Percentiles rank a stretch among this genome's conserved stretches.
Evolutionary conservation across 129 eudicot genomes (phyloP).

Genomic region (Chrysanthemum seticuspe): DNA sequence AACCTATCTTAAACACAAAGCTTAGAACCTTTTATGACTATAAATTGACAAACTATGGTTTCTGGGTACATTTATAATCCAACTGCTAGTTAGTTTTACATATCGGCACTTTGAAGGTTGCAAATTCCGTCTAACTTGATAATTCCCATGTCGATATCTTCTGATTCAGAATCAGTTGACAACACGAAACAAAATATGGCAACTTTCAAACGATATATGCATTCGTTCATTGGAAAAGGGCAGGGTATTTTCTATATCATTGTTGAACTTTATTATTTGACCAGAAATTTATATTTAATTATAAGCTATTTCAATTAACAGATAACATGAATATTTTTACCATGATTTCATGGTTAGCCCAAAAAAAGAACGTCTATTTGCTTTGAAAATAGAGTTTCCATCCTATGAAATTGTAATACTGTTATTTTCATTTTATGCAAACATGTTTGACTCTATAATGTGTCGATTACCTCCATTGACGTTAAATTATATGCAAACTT

Average conservation of each 20-base stretch:
- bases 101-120: background rate
- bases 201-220: constrained; percentile 47
- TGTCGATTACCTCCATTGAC: background rate
- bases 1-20: constrained; percentile 48
- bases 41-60: constrained; percentile 8
- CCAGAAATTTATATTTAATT: background rate
- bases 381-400: background rate
- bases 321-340: background rate
- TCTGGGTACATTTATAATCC: background rate
- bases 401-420: no score
- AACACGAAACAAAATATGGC: constrained; percentile 35
- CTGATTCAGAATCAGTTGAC: constrained; percentile 55
- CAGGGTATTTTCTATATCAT: constrained; percentile 39
- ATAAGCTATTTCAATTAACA: background rate
- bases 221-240: constrained; percentile 65
- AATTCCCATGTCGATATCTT: constrained; percentile 51
- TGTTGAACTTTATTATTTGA: background rate
- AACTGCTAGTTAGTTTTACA: background rate
- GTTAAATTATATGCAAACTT: constrained; percentile 11
- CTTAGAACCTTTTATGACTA: constrained; percentile 38
- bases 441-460: background rate
- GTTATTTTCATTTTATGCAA: no score
- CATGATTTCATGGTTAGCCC: background rate
- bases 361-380: background rate
- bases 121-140: background rate